Evolutionary conservation across 805 yeast genomes (phyloP).

Genomic region (Metschnikowia baotianmanensis): DNA sequence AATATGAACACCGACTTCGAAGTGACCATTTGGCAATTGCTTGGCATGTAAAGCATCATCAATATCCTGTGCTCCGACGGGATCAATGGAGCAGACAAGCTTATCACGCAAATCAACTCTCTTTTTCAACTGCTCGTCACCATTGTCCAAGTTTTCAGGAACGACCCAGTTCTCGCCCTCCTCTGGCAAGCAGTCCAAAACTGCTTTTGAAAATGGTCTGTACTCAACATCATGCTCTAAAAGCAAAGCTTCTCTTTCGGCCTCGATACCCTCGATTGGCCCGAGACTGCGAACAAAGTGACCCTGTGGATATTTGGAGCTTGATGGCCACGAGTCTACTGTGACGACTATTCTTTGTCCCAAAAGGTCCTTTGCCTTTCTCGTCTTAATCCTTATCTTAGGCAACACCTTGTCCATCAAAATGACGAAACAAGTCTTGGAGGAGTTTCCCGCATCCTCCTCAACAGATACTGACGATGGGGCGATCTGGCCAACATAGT

Average conservation of each 20-base stretch:
- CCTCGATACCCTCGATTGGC: conserved; percentile 84
- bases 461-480: conserved; percentile 63
- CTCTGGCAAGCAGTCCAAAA: conserved; percentile 83
- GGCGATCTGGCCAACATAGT: conserved; percentile 91
- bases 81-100: conserved; percentile 93
- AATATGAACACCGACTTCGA: conserved; percentile 97
- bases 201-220: conserved; percentile 91
- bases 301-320: conserved; percentile 86
- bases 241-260: conserved; percentile 93
- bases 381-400: conserved; percentile 78
- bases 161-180: conserved; percentile 96
- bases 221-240: conserved; percentile 96
- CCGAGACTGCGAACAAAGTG: conserved; percentile 92
- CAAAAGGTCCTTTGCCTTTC: conserved; percentile 77
- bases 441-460: conserved; percentile 56
- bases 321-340: conserved; percentile 87
- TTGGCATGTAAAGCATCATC: conserved; percentile 96
- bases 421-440: conserved; percentile 76
- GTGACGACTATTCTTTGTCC: conserved; percentile 91
- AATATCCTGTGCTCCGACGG: conserved; percentile 97
- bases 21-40: conserved; percentile 83
- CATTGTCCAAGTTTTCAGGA: conserved; percentile 57
- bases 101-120: conserved; percentile 87
- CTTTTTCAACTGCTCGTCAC: conserved; percentile 54
- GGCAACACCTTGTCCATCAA: conserved; percentile 91